Evolutionary conservation across 1,284 basidiomycete genomes (phyloP).

Genomic region (Xerocomus amazonicus): DNA sequence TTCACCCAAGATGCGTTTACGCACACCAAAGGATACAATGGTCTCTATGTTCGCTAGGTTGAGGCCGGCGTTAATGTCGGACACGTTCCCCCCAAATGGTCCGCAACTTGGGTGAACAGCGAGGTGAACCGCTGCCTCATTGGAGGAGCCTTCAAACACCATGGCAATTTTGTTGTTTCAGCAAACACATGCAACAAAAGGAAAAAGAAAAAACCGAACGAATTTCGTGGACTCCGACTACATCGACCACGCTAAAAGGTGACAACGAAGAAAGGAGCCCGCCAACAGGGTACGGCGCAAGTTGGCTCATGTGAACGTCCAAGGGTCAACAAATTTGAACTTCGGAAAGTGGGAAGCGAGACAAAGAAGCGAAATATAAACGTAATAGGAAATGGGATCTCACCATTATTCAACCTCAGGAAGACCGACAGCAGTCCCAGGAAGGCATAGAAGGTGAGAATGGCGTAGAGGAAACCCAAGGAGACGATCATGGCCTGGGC

Average conservation of each 20-base stretch:
- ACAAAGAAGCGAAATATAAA: not conserved
- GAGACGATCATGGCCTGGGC: constrained; percentile 21
- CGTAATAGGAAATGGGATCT: constrained; percentile 1
- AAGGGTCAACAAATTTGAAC: too few species aligned
- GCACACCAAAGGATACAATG: constrained; percentile 47
- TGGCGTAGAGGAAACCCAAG: constrained; percentile 17
- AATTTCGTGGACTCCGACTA: not conserved
- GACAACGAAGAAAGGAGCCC: too few species aligned
- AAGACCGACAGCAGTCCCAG: constrained; percentile 12
- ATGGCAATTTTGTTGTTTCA: constrained; percentile 8
- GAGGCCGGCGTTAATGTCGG: constrained; percentile 46
- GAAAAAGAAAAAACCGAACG: not conserved
- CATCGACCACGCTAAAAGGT: too few species aligned
- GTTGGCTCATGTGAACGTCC: not conserved
- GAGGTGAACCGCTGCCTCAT: constrained; percentile 35
- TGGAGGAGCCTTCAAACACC: constrained; percentile 13
- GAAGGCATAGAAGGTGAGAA: constrained; percentile 20
- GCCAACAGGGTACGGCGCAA: not conserved
- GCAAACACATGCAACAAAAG: constrained; percentile 1
- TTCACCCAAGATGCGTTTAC: constrained; percentile 8
- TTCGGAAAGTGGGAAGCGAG: not conserved
- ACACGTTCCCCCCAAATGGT: constrained; percentile 33
- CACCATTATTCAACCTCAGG: constrained; percentile 8
- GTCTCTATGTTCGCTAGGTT: constrained; percentile 36
- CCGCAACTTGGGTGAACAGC: constrained; percentile 43